phyloP scores from a whole-genome alignment of 345 rosid species.

The Hypericum perforatum region DNA sequence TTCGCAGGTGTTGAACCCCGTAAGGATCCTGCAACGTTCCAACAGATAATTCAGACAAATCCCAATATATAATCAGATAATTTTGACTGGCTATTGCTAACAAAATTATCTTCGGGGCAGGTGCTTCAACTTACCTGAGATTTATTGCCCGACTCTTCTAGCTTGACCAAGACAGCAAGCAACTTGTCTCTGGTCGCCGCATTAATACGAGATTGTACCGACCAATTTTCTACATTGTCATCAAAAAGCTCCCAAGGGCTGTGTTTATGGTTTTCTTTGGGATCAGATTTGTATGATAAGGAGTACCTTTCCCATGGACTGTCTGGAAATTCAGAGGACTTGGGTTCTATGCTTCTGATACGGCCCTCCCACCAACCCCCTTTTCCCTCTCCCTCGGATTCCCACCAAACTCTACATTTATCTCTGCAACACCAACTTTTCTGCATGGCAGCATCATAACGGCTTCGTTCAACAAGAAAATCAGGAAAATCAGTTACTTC shows the following conservation, averaged over 20 bases:
- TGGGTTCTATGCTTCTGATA: conserved; percentile 55
- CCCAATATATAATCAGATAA: neutral
- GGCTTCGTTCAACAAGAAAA: conserved; percentile 89
- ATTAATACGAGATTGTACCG: conserved; percentile 69
- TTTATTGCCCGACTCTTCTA: conserved; percentile 50
- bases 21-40: conserved; percentile 54
- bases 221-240: conserved; percentile 31
- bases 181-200: conserved; percentile 40
- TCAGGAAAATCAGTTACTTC: conserved; percentile 89
- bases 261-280: conserved; percentile 63
- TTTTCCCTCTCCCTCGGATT: conserved; percentile 68
- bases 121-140: conserved; percentile 36
- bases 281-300: conserved; percentile 67
- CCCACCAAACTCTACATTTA: conserved; percentile 96
- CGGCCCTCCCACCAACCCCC: conserved; percentile 99
- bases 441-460: conserved; percentile 65
- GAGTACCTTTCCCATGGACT: conserved; percentile 97
- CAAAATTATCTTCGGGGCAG: neutral
- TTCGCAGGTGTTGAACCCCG: conserved; percentile 68
- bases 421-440: conserved; percentile 89
- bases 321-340: conserved; percentile 61
- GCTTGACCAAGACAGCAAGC: conserved; percentile 42
- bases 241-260: conserved; percentile 99
- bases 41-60: conserved; percentile 7
- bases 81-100: neutral